Base-by-base conservation (phyloP, 78 protist species). In the Pigoraptor vietnamica region DNA sequence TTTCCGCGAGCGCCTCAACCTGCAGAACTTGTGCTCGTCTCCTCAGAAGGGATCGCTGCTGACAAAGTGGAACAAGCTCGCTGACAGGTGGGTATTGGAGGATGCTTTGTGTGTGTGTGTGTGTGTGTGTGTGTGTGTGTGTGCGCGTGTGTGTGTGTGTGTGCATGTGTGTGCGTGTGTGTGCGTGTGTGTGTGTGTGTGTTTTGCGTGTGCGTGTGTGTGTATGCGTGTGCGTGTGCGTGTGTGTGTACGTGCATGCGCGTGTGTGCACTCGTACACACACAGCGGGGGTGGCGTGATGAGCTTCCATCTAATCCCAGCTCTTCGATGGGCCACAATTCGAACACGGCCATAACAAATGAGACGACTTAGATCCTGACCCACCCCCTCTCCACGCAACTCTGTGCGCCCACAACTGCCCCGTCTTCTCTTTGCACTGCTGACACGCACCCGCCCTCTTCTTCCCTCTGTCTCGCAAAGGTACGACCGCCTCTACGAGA, bases 401-500 rank as follows among this genome's bases (percentile, higher is more conserved):
- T 19, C 67, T 19, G 32, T n/a, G n/a, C n/a, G 9, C 32, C 67
- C 67, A 24, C 33, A 14, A 10, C 9, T 24, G 83, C 83, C 83
- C 10, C 10, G n/a, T n/a, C n/a, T 25, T 79, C 34, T 25, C 32
- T 79, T 21, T 19, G n/a, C 23, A 25, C 84, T 25, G n/a, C 10
- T 14, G 84, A 14, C 84, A 25, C 34, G 10, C 32, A 25, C 34
- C 23, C 0, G n/a, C 25, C 83, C 81, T 48, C 29, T 48, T 48
- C 14, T 6, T 48, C 29, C 67, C 67, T 48, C 29, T 48, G 67
- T 48, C 67, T 21, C 67, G 29, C 67, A 14, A 48, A 48, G 89
- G 38, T 84, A 40, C 86, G 92, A 91, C 35, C 36, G 89, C 32
- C 67, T 90, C 25, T 81, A 0, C 23, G 92, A 48, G 34, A 10